Base-by-base conservation (phyloP, 352 stramenopile genomes). In the Globisporangium ultimum region DNA sequence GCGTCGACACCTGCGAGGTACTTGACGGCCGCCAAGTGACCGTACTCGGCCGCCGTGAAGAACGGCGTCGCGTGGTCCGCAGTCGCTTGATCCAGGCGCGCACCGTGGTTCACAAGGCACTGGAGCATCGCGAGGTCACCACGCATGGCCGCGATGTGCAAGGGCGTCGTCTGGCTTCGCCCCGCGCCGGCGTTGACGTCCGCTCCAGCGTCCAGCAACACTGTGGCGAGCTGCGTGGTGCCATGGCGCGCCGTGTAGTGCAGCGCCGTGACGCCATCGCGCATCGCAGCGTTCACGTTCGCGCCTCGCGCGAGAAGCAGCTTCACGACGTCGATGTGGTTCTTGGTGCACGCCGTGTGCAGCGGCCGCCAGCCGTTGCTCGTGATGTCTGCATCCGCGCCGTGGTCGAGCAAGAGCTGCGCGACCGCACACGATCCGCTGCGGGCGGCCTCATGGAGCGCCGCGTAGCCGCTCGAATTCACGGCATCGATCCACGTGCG, bases 21-120 rank as follows among this genome's bases (percentile, higher is more conserved):
- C 41, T 48, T 51, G 3, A 21, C 21, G 3, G 20, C 58, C 64
- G 52, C 49, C 18, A 64, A 14, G 18, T 51, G 66, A 21, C 38
- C 60, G 18, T 61, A 59, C 45, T 76, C 28, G 2, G 58, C 58
- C 9, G 58, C 58, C n/a, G 28, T 54, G 20, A 38, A 58, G 18
- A 58, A 48, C 18, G 58, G 58, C 17, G 58, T 53, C n/a, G 43
- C 17, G 24, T 42, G n/a, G 2, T 15, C 40, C 2, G n/a, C 17
- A n/a, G 15, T 28, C 41, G 38, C 40, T 8, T 21, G 40, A 11
- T 34, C 8, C 8, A 18, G 22, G 8, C 17, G 13, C 1, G 57
- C 48, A 7, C 57, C 47, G 41, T 18, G 38, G 2, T 10, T 11
- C n/a, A 63, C 38, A 20, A 63, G 57, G n/a, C 42, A 57, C 57